Percentiles rank a stretch among this genome's conserved stretches.
Conservation (phyloP, 2,329 filamentous ascomycete species). For the Talaromyces sp. region DNA sequence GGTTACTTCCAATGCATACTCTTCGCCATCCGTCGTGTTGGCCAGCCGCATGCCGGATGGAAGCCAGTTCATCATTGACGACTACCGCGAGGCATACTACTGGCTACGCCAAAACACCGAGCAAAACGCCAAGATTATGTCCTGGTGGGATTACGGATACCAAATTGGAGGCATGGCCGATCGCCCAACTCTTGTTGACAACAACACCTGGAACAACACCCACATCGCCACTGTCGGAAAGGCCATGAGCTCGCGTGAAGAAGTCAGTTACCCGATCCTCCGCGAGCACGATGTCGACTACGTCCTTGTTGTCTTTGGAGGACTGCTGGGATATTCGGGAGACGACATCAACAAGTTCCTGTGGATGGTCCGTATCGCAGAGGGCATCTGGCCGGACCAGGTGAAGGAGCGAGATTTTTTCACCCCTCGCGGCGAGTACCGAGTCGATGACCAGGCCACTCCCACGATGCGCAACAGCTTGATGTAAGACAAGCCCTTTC, state of each 20-base stretch:
- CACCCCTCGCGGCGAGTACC: constrained; percentile 87
- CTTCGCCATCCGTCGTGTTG: constrained; percentile 92
- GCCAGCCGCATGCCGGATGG: constrained; percentile 90
- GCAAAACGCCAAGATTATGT: constrained; percentile 96
- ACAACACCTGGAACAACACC: constrained; percentile 99
- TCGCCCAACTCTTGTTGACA: constrained; percentile 92
- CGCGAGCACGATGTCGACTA: constrained; percentile 98
- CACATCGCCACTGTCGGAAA: constrained; percentile 99
- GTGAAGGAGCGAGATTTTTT: constrained; percentile 97
- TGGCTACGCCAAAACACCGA: constrained; percentile 98
- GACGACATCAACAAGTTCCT: constrained; percentile 99
- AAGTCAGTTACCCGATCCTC: constrained; percentile 98
- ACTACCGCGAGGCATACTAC: constrained; percentile 98
- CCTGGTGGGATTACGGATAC: constrained; percentile 99
- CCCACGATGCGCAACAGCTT: constrained; percentile 98
- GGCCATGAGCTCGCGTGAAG: constrained; percentile 95
- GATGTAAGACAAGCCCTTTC: constrained; percentile 62
- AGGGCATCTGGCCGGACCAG: constrained; percentile 99
- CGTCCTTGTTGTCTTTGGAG: constrained; percentile 94
- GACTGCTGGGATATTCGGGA: constrained; percentile 91
- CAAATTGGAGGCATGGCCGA: constrained; percentile 99
- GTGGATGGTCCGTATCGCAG: constrained; percentile 99
- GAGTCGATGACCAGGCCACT: constrained; percentile 86
- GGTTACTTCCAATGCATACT: constrained; percentile 99
- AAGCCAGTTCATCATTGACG: constrained; percentile 96